Conservation (phyloP, 116 monocot species). For the Iris pallida region DNA sequence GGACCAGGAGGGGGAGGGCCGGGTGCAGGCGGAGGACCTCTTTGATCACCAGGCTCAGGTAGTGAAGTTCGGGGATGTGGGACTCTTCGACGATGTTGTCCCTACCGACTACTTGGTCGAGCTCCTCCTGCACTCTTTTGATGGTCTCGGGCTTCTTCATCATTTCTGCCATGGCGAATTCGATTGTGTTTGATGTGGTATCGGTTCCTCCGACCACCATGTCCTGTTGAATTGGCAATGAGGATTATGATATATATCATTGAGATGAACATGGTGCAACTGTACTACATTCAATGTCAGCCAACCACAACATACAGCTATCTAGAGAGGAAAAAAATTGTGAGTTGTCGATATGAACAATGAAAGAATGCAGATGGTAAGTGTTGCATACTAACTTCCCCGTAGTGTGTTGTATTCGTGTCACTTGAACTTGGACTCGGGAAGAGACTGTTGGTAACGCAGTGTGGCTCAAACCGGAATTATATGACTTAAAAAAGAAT, state of each 20-base stretch:
- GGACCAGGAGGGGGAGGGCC: not conserved
- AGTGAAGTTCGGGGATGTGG: conserved; percentile 3
- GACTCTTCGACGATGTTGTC: conserved; percentile 5
- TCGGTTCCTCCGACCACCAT: conserved; percentile 18
- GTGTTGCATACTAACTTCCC: no score
- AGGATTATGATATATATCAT: not conserved
- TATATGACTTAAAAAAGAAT: no score
- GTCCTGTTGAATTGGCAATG: conserved; percentile 8
- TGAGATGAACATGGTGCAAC: not conserved
- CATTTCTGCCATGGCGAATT: conserved; percentile 11
- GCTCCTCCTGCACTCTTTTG: conserved; percentile 7
- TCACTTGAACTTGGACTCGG: no score
- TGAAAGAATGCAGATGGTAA: no score
- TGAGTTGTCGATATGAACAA: no score
- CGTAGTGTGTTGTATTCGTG: no score
- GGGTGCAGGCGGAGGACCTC: conserved; percentile 5
- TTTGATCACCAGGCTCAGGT: conserved; percentile 8
- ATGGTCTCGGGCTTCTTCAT: conserved; percentile 5
- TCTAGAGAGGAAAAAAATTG: not conserved
- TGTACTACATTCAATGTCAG: not conserved
- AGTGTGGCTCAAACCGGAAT: no score
- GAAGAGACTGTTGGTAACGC: no score
- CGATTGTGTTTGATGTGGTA: conserved; percentile 8
- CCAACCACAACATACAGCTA: not conserved
- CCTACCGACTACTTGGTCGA: not conserved